Base-by-base conservation (phyloP, 352 stramenopile species). In the Sclerospora graminicola region DNA sequence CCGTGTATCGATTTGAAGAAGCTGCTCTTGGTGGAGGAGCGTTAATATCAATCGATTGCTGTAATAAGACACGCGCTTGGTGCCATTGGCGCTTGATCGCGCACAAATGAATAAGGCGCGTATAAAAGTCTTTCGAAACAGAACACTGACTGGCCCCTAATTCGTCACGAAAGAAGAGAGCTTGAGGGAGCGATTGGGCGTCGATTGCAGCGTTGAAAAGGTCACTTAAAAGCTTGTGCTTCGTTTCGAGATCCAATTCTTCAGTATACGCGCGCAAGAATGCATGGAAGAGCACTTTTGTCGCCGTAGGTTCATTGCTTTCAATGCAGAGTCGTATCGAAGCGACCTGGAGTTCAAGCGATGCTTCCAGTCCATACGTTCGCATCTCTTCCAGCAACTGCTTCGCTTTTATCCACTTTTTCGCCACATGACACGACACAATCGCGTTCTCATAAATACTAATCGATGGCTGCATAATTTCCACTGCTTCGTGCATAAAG, bases 371-470 rank as follows among this genome's bases (percentile, higher is more conserved):
- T 11, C 51, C 34, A 38, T 84, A 69, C 14, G 51, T 60, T 4
- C 47, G 42, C 63, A 85, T 78, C 36, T 82, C 73, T 29, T 84
- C 76, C 8, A 85, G 48, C 30, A 88, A 55, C 39, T 81, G 66
- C 48, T 84, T 85, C 20, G 59, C 62, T 51, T 64, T 69, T 55
- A 83, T 83, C 76, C 76, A 88, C 45, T 84, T 82, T 30, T 62
- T 50, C 1, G 49, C 73, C 32, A 37, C 45, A 41, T 68, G 54
- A 48, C 73, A 84, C 19, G 76, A 66, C 1, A 34, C 38, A 36
- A 88, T 60, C n/a, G 68, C 76, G 51, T 88, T 75, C 48, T 88
- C 76, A 38, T 85, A 88, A 19, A 88, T 77, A 39, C 67, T 57
- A 19, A 63, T 37, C 24, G 69, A 84, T 35, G 76, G 68, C 20